A percentile compares a stretch with the other conserved stretches of the same genome.
These are phyloP conservation scores for Mucor mucedo DNA, from an alignment of 371 early-diverging fungal species.

Conservation along the genomic window DNA sequence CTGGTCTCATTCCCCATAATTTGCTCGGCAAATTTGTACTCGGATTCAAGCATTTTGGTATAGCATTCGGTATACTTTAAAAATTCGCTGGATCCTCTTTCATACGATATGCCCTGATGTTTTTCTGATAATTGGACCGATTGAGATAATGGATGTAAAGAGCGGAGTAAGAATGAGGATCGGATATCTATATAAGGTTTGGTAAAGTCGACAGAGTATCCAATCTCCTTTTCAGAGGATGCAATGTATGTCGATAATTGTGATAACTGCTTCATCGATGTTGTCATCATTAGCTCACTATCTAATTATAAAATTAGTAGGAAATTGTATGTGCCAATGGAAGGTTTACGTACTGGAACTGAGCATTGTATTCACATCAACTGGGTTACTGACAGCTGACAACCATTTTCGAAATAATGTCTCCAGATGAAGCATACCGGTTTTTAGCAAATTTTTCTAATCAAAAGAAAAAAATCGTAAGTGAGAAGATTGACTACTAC, in stretches of 20 bases:
- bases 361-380: conserved; percentile 51
- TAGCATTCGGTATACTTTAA: conserved; percentile 65
- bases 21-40: conserved; percentile 57
- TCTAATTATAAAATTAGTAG: conserved; percentile 7
- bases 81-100: conserved; percentile 70
- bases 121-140: conserved; percentile 52
- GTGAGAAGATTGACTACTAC: no score
- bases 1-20: conserved; percentile 67
- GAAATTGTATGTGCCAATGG: no score
- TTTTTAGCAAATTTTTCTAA: conserved; percentile 64
- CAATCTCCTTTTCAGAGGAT: conserved; percentile 62
- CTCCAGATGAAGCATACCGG: conserved; percentile 61
- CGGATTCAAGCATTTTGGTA: conserved; percentile 65
- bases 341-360: conserved; percentile 31
- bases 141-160: conserved; percentile 62
- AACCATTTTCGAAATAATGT: conserved; percentile 62
- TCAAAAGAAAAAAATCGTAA: no score
- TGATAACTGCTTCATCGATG: conserved; percentile 54
- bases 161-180: conserved; percentile 68
- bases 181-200: conserved; percentile 80
- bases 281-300: conserved; percentile 31
- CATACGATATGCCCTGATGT: conserved; percentile 67
- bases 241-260: conserved; percentile 69
- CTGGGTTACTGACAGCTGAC: conserved; percentile 50
- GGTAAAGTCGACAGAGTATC: conserved; percentile 69